Conservation (phyloP, 805 yeast genomes). For the Kazachstania viticola region DNA sequence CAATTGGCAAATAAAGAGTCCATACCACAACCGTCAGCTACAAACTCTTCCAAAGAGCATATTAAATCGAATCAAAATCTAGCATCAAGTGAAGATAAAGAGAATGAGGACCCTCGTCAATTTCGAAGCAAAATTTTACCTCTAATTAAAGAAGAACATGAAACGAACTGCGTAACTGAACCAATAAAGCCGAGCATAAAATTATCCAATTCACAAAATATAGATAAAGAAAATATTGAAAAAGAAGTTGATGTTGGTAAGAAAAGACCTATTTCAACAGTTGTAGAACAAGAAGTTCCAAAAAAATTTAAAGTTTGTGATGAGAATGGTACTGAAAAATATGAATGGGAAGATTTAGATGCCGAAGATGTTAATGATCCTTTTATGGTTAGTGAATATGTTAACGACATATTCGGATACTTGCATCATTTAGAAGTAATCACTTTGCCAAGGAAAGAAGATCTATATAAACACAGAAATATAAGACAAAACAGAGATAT, state of each 20-base stretch:
- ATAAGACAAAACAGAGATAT: constrained; percentile 49
- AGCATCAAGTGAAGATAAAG: constrained; percentile 9
- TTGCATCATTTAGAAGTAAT: constrained; percentile 58
- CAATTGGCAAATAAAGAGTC: constrained; percentile 10
- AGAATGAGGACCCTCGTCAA: constrained; percentile 15
- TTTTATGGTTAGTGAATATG: constrained; percentile 89
- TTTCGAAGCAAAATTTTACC: constrained; percentile 6
- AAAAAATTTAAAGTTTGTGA: constrained; percentile 25
- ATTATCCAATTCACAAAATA: too few species aligned
- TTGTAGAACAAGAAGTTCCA: constrained; percentile 24
- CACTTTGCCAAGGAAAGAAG: constrained; percentile 48
- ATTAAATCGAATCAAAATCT: background rate
- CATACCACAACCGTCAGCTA: constrained; percentile 2
- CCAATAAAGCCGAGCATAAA: too few species aligned
- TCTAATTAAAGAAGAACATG: constrained; percentile 13
- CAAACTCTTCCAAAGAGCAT: constrained; percentile 2
- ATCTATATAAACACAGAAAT: constrained; percentile 32
- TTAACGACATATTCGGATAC: constrained; percentile 73
- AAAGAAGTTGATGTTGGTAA: constrained; percentile 15
- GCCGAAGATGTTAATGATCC: constrained; percentile 74
- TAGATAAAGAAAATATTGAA: constrained; percentile 1
- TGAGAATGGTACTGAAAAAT: constrained; percentile 26
- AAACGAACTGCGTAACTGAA: constrained; percentile 2
- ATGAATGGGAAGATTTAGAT: constrained; percentile 64
- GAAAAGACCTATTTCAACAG: constrained; percentile 27